Base-by-base conservation (phyloP, 495 filamentous ascomycete genomes). In the Daldinia grandis region DNA sequence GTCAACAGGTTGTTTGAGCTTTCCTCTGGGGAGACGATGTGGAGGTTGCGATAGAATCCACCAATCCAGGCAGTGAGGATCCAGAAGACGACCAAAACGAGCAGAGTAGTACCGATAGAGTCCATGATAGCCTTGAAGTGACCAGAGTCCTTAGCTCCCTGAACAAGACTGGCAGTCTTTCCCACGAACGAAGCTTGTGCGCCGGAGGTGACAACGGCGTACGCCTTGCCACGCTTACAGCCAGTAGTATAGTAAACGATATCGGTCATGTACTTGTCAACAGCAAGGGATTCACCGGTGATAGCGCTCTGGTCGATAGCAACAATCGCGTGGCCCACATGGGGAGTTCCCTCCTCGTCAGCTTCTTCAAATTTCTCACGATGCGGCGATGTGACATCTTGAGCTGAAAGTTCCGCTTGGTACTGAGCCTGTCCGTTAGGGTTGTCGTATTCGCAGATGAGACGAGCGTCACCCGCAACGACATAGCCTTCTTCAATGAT, bases 231-330 rank as follows among this genome's bases (percentile, higher is more conserved):
- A 81, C 92, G 92, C 84, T 95, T 97, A 82, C 94, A 89, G 61
- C 87, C 88, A 10, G 93, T 94, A 15, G 93, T 95, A 72, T 92
- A 87, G 78, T 90, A 97, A 77, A 90, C 90, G 60, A 80, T 81
- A 79, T 95, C 92, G 55, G 86, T 87, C 77, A 89, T 88, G 78
- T 89, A 87, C 81, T 94, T 96, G 77, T 93, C 91, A 68, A 94
- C 92, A 56, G 93, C 92, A 63, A 96, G 87, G 68, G 93, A 96
- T 82, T 97, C 93, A 62, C 93, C 93, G 17, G 93, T 96, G 75
- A 97, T 92, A 68, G 91, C 86, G 68, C 93, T 95, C 80, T 96
- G 93, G 79, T 97, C 93, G 69, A 95, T 88, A 78, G 95, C 92
- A 64, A 97, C 86, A 80, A 90, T 90, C 59, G 90, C 88, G 69